Evolutionary conservation across 345 rosid species (phyloP).

Genomic region (Citrus trifoliata): DNA sequence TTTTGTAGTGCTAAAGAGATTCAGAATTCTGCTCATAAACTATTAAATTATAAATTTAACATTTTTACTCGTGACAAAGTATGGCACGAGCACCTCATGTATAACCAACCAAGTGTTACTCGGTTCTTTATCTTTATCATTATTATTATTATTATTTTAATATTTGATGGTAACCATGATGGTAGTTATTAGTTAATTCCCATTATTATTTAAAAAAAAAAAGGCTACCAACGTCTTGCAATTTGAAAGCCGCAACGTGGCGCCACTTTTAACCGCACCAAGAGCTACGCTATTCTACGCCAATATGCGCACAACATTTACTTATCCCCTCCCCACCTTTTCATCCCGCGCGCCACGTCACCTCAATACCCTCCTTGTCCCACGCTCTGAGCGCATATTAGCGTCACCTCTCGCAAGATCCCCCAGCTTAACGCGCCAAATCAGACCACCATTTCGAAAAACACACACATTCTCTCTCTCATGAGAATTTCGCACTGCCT

Average conservation of each 20-base stretch:
- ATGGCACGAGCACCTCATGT: too few species aligned
- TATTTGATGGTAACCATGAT: not conserved
- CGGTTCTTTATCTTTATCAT: too few species aligned
- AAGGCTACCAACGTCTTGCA: not conserved
- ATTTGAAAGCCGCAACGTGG: constrained; percentile 27
- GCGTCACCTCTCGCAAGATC: too few species aligned
- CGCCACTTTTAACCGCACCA: constrained; percentile 19
- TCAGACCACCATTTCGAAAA: not conserved
- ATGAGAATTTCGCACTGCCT: constrained; percentile 16
- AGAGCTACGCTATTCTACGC: not conserved
- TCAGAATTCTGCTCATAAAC: too few species aligned
- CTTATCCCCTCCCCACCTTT: not conserved
- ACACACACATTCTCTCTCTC: not conserved
- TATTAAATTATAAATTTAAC: too few species aligned
- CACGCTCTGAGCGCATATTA: constrained; percentile 4
- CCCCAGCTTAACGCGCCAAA: constrained; percentile 3
- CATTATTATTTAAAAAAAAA: too few species aligned
- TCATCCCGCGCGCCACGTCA: not conserved
- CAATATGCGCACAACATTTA: not conserved
- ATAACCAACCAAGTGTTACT: too few species aligned
- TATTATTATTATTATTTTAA: too few species aligned
- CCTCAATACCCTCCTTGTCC: not conserved
- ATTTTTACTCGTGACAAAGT: too few species aligned
- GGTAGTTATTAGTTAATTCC: too few species aligned
- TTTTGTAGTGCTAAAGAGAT: too few species aligned